Evolutionary conservation across 2,329 filamentous ascomycete species (phyloP), one percentile per base, ranked within the genome.

Genomic region (Didymella sp.): DNA sequence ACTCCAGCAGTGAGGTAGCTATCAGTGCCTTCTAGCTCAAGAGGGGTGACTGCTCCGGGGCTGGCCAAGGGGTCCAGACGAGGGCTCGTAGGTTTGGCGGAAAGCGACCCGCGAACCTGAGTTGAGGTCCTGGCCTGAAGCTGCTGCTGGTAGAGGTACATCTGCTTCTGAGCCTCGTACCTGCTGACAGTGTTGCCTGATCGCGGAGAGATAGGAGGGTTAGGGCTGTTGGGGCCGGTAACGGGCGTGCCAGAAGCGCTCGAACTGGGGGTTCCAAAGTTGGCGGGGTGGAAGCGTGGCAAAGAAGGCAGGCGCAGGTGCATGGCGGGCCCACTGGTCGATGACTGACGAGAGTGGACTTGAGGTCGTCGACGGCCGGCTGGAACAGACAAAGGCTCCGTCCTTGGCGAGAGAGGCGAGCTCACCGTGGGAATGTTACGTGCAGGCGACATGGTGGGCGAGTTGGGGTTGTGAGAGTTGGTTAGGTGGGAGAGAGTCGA

Each of bases 261-360:
- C 13, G 75, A 75, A 42, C 70, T 68, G 31, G 76, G 78, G 0
- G 71, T 71, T 9, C 79, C 76, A 64, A 79, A 83, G 69, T 83
- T 82, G 60, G 81, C 80, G 6, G 81, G 81, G 58, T 84, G 81
- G 73, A 82, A 83, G 56, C 80, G 77, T 41, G 81, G 81, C 37
- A 84, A 73, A 1, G 77, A 78, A n/a, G 80, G 79, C 13, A 83
- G 70, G 52, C 78, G 78, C 31, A 82, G 70, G 24, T 76, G 73
- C 25, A 67, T 70, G 45, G 72, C 66, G 27, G 71, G 73, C 46
- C 72, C 71, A 38, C 71, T 69, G 56, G 58, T 67, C 41, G 73
- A 74, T 13, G 73, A 73, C 43, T 75, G 73, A 45, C 70, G 75
- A 53, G 66, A 48, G 33, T 76, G 68, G 48, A 72, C 55, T 21